Conservation (phyloP, 192 early-diverging fungal genomes). For the Coemansia sp. region DNA sequence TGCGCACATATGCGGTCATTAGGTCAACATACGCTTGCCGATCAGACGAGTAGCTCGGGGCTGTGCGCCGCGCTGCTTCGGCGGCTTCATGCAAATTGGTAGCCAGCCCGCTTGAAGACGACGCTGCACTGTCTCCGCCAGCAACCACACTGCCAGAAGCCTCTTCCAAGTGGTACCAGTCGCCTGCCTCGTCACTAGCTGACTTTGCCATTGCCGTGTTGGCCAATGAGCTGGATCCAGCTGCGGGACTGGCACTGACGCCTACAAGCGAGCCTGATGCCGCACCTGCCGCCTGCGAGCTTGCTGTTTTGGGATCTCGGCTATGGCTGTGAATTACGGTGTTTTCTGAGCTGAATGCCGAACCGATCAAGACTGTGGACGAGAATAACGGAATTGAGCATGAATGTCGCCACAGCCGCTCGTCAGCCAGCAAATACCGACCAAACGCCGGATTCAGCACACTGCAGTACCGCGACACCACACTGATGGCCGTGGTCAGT, state of each 20-base stretch:
- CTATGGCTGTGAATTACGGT: conserved; percentile 10
- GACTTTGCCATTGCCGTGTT: background rate
- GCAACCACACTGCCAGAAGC: conserved; percentile 2
- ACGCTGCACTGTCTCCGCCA: background rate
- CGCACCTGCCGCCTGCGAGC: background rate
- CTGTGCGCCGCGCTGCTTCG: conserved; percentile 25
- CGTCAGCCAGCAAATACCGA: conserved; percentile 40
- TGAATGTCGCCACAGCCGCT: conserved; percentile 43
- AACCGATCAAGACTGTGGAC: conserved; percentile 38
- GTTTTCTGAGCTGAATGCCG: conserved; percentile 34
- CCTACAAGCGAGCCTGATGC: conserved; percentile 4
- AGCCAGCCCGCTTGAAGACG: background rate
- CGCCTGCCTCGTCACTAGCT: conserved; percentile 11
- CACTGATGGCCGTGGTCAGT: conserved; percentile 28
- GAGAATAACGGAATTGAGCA: conserved; percentile 42
- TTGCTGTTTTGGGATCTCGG: conserved; percentile 7
- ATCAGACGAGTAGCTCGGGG: conserved; percentile 24
- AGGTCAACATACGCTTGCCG: conserved; percentile 49
- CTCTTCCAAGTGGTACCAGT: conserved; percentile 18
- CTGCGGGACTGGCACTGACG: background rate
- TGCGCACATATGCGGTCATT: conserved; percentile 31
- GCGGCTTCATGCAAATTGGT: conserved; percentile 2
- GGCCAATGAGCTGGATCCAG: background rate
- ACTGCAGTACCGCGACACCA: conserved; percentile 45
- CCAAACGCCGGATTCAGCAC: conserved; percentile 44